Base-by-base conservation (phyloP, 257 asterid species). In the Nicotiana obtusifolia region DNA sequence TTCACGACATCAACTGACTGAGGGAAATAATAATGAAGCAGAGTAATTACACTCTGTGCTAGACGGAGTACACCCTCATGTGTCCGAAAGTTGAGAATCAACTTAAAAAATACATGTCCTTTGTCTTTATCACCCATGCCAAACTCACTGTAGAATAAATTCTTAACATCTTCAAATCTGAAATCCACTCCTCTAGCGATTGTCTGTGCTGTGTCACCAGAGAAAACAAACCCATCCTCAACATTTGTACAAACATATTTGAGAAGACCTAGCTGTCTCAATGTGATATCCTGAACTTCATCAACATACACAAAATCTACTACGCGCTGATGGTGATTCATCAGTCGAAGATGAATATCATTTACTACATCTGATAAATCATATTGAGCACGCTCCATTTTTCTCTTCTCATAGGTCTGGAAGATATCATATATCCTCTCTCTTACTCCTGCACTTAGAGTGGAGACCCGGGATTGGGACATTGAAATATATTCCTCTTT, bases 231-330 rank as follows among this genome's bases (percentile, higher is more conserved):
- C 6, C 96, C 94, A 59, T 90, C 91, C 1, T 89, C 88, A 3
- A 88, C 83, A 77, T 90, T 91, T 30, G 57, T 79, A 84, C 94
- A 90, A 33, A 91, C 78, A 71, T 89, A 82, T 80, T 85, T 81
- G 85, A 90, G 89, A 33, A 90, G 93, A 14, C 90, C 80, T 17
- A 26, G 83, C 47, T 92, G 94, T 16, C 86, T 83, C 90, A 87
- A 82, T 5, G 87, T 84, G 4, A 92, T 89, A 67, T 92, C 93
- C 37, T 90, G 97, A 2, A 92, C 92, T 83, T 92, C 97, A 81
- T 92, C 94, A 76, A 92, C 78, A 81, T 88, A 92, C 7, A 92
- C 93, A 81, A 88, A 92, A 76, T 92, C 93, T 93, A 92, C 87
- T 78, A 89, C 87, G 79, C 3, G 0, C 0, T 30, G 88, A 91